These are phyloP conservation scores for slime mould (Dictyostelium discoideum) DNA, from an alignment of 78 protist genomes.

Conservation along the genomic window DNA sequence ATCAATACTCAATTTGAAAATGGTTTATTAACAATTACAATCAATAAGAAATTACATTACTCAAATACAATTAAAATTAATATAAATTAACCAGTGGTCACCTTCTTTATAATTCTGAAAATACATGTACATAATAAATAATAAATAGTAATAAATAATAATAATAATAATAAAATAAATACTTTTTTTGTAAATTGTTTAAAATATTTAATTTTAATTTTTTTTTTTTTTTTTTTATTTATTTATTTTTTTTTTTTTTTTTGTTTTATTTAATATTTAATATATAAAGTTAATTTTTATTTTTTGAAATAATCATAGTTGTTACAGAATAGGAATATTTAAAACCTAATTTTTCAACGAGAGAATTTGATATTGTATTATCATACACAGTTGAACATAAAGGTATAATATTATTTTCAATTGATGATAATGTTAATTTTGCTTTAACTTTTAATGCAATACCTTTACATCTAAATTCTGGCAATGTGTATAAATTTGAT, in stretches of 20 bases:
- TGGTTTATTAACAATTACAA: constrained; percentile 1
- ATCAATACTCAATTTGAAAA: not conserved
- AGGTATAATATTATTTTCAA: not conserved
- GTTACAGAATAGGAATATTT: not conserved
- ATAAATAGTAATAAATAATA: no score
- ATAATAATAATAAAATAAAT: no score
- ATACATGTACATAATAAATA: no score
- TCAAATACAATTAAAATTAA: not conserved
- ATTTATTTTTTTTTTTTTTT: no score
- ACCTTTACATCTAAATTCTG: not conserved
- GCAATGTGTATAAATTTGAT: not conserved
- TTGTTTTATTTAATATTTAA: no score
- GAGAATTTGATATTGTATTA: not conserved
- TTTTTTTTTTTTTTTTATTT: no score
- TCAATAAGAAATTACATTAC: not conserved
- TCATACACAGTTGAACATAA: not conserved
- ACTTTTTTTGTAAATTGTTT: no score
- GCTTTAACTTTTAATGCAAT: not conserved
- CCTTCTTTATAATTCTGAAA: no score
- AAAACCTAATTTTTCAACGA: not conserved
- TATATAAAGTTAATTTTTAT: not conserved
- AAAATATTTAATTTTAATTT: no score
- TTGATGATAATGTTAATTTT: not conserved
- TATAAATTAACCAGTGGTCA: not conserved
- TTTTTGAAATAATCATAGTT: not conserved